A percentile compares a stretch with the other conserved stretches of the same genome.
phyloP scores from a whole-genome alignment of 306 rosid species.

The Biancaea sappan region DNA sequence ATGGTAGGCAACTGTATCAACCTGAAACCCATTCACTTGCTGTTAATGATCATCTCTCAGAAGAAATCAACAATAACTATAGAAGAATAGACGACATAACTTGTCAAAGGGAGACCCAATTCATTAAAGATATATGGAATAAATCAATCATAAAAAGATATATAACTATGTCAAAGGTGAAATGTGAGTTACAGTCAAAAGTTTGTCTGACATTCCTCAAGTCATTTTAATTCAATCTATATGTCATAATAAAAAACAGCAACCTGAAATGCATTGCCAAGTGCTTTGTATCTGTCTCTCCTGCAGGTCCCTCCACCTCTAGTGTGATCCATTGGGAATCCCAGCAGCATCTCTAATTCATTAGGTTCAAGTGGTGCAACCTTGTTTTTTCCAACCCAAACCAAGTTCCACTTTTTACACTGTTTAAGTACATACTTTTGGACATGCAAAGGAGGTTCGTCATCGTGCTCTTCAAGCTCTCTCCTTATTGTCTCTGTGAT shows the following conservation, averaged over 20 bases:
- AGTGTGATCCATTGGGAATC: constrained; percentile 79
- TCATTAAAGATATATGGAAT: no score
- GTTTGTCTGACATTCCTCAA: no score
- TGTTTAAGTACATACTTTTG: constrained; percentile 48
- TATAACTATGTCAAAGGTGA: no score
- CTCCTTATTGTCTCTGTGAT: constrained; percentile 55
- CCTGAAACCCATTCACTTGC: constrained; percentile 46
- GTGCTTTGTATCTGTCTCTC: constrained; percentile 66
- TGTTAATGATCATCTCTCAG: not conserved
- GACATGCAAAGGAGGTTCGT: constrained; percentile 47
- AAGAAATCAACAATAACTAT: constrained; percentile 2
- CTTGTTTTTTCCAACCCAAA: constrained; percentile 84
- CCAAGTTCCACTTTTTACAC: constrained; percentile 73
- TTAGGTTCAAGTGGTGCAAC: constrained; percentile 81
- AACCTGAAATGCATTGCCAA: constrained; percentile 85
- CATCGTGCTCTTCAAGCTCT: constrained; percentile 48
- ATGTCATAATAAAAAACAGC: constrained; percentile 8
- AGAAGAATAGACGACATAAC: no score
- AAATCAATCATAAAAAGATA: no score
- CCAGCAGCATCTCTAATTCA: constrained; percentile 71
- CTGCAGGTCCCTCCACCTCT: constrained; percentile 79
- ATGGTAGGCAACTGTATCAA: constrained; percentile 80
- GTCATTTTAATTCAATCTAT: no score
- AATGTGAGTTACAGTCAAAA: no score
- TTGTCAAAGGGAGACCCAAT: no score